Evolutionary conservation across 2,329 filamentous ascomycete genomes (phyloP), one percentile per base, ranked within the genome.

Genomic region (Metarhizium sp.): DNA sequence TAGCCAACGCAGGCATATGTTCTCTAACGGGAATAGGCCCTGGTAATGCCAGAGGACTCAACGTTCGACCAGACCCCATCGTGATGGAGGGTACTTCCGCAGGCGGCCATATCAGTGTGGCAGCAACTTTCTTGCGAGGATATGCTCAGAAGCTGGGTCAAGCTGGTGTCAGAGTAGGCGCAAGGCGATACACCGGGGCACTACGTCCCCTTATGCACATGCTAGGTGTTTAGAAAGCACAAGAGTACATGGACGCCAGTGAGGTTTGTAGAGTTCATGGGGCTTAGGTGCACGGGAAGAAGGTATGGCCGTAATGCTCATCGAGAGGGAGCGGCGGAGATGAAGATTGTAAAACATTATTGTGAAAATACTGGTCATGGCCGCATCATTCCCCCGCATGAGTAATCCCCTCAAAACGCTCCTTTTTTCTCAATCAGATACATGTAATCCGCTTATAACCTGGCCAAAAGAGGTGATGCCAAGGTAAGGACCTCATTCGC

Each of bases 401-500:
- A 13, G 1, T 4, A 36, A 36, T 13, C 34, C 1, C 6, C 13
- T 1, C 13, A 36, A 36, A 25, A 25, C 25, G 25, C 25, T 25
- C 25, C 3, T 25, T 25, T 25, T 25, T 25, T 25, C 34, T 1
- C 6, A 36, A 36, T 16, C n/a, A n/a, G 40, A 6, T 42, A 1
- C 6, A 6, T 13, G 2, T 34, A 16, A 20, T 14, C 25, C 8
- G 13, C 11, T 36, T 43, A 18, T 6, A 18, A 43, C 16, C 16
- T 29, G 10, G 6, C 38, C 36, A 61, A 38, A 18, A 61, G 25
- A 14, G 55, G 42, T 42, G 48, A 18, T 6, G 55, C 58, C 52
- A 58, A 52, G 4, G 63, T 62, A 2, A 69, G 65, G 10, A 79
- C 76, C 47, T 75, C 75, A 52, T 75, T 73, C 1, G 79, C 80